phyloP scores from a whole-genome alignment of 2,329 filamentous ascomycete species.

The Diaporthe destruens region DNA sequence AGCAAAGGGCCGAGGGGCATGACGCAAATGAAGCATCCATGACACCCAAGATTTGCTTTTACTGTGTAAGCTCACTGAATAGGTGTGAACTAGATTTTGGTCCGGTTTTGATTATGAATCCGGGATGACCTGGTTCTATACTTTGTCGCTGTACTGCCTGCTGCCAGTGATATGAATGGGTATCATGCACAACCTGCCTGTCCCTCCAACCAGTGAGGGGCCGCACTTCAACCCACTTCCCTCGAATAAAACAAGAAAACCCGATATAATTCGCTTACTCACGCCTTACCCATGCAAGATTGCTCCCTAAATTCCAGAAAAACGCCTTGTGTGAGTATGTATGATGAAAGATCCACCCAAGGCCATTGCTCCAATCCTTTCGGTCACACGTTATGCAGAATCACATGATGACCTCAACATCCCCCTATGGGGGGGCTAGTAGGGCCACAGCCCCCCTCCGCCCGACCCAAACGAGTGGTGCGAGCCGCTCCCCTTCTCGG shows the following conservation, averaged over 20 bases:
- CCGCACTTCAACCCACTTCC: conserved; percentile 5
- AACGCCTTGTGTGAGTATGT: neutral
- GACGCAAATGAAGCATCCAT: neutral
- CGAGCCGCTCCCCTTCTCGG: conserved; percentile 56
- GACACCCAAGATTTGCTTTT: neutral
- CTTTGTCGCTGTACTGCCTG: neutral
- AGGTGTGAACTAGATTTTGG: neutral
- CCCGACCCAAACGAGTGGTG: conserved; percentile 44
- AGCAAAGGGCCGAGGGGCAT: neutral
- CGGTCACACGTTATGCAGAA: neutral
- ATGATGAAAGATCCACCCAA: neutral
- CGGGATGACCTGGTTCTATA: neutral
- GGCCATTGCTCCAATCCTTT: neutral
- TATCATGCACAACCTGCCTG: conserved; percentile 31
- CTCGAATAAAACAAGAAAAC: neutral
- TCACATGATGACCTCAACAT: neutral
- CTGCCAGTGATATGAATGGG: conserved; percentile 25
- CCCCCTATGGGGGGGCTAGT: conserved; percentile 7
- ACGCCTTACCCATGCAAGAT: conserved; percentile 18
- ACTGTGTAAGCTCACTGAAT: neutral
- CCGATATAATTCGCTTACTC: neutral
- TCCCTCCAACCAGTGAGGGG: conserved; percentile 21
- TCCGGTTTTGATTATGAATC: neutral
- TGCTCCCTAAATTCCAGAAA: neutral
- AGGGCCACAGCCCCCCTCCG: conserved; percentile 37